These are phyloP conservation scores for Spirogloea muscicola DNA, from an alignment of 139 green algal species.

Conservation along the genomic window DNA sequence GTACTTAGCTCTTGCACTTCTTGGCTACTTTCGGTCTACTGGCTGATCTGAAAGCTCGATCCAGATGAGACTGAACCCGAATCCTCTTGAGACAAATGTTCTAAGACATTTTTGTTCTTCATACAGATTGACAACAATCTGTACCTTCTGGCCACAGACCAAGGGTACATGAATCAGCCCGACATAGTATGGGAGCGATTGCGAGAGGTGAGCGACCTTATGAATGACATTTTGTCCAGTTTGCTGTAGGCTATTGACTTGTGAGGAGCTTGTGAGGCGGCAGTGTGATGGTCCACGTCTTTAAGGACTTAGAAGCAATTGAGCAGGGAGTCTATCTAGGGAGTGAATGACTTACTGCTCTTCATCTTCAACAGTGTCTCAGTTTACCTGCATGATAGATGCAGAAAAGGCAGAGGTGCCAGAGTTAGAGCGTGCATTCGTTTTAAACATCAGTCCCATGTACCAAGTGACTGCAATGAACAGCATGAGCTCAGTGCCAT, in stretches of 20 bases:
- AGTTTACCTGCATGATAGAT: not conserved
- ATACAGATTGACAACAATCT: conserved; percentile 55
- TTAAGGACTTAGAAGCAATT: too few species aligned
- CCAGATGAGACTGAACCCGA: not conserved
- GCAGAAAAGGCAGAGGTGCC: too few species aligned
- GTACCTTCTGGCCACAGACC: conserved; percentile 87
- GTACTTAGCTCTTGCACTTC: not conserved
- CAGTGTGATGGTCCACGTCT: too few species aligned
- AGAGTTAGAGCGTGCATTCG: too few species aligned
- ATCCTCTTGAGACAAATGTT: not conserved
- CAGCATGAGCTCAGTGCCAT: too few species aligned
- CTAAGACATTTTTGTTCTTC: conserved; percentile 21
- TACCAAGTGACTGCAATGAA: too few species aligned
- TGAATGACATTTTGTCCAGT: not conserved
- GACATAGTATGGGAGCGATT: conserved; percentile 87
- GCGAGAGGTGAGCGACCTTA: conserved; percentile 20
- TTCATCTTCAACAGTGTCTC: not conserved
- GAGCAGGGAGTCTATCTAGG: too few species aligned
- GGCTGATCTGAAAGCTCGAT: not conserved
- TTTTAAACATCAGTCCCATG: too few species aligned
- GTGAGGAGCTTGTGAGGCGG: too few species aligned
- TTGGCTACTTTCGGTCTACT: not conserved
- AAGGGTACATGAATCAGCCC: conserved; percentile 63
- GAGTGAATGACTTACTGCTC: not conserved
- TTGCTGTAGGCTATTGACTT: not conserved